Conservation (phyloP, 331 rosid species). For the Erythrophleum ivorense region DNA sequence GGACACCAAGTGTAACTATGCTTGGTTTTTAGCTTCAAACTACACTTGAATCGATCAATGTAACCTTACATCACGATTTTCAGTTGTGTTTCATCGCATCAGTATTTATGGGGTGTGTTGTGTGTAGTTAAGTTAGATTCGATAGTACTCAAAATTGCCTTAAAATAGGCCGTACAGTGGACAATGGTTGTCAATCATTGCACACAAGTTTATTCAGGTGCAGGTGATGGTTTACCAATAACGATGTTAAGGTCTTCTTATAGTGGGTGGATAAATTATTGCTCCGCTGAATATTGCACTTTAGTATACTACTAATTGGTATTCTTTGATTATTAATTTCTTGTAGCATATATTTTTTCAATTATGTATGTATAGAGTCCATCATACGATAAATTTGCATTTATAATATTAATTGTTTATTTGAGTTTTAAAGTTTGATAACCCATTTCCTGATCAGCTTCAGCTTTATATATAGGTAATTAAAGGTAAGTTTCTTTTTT, state of each 20-base stretch:
- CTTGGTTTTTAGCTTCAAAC: no score
- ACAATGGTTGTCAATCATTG: conserved; percentile 2
- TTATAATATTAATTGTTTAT: not conserved
- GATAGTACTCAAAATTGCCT: not conserved
- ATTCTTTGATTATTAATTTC: not conserved
- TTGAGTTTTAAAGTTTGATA: not conserved
- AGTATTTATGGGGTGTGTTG: not conserved
- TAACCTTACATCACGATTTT: not conserved
- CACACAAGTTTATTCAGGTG: no score
- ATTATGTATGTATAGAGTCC: not conserved
- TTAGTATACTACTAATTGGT: not conserved
- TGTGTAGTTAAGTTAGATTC: not conserved
- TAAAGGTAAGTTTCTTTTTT: no score
- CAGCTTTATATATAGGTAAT: no score
- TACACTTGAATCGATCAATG: not conserved
- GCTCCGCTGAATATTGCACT: conserved; percentile 13
- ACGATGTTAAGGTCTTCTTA: conserved; percentile 9
- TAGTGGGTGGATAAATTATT: conserved; percentile 27
- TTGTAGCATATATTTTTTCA: not conserved
- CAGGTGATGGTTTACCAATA: not conserved
- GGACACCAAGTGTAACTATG: not conserved
- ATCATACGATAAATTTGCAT: not conserved
- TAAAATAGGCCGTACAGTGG: not conserved
- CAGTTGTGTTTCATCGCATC: not conserved
- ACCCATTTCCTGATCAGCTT: not conserved